These are phyloP conservation scores for Carex parvula DNA, from an alignment of 176 grass and related monocot genomes.

Conservation along the genomic window DNA sequence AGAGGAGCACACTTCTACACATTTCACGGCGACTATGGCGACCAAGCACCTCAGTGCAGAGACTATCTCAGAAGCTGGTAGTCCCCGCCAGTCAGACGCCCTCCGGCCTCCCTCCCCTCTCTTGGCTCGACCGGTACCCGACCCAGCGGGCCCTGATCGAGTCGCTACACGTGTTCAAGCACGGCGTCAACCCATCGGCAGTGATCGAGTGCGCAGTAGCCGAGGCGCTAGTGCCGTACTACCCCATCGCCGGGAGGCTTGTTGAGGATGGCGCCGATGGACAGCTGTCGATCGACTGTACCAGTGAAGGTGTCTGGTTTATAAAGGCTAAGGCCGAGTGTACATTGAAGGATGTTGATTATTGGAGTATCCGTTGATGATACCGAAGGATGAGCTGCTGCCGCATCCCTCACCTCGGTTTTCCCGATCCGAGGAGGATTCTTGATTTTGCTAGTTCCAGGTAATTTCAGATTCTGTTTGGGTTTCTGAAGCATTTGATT, in stretches of 20 bases:
- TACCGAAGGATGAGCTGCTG: conserved; percentile 70
- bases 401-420: conserved; percentile 38
- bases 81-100: conserved; percentile 48
- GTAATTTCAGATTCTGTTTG: conserved; percentile 30
- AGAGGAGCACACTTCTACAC: background rate
- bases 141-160: conserved; percentile 84
- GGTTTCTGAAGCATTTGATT: background rate
- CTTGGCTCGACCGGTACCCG: conserved; percentile 92
- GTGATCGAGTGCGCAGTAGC: conserved; percentile 49
- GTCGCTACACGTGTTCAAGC: conserved; percentile 90
- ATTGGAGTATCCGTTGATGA: conserved; percentile 78
- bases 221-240: conserved; percentile 60
- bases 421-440: conserved; percentile 35
- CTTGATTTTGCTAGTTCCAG: conserved; percentile 82
- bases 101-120: conserved; percentile 44
- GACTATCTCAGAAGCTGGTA: conserved; percentile 59
- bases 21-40: conserved; percentile 31
- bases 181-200: conserved; percentile 18
- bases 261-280: conserved; percentile 23
- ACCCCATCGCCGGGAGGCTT: conserved; percentile 70
- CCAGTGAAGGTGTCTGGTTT: conserved; percentile 85
- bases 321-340: conserved; percentile 45
- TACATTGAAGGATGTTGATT: conserved; percentile 71
- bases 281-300: conserved; percentile 60
- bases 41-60: conserved; percentile 34